Conservation (phyloP, 1,139 yeast species). For the Lizanozyma gosingica region DNA sequence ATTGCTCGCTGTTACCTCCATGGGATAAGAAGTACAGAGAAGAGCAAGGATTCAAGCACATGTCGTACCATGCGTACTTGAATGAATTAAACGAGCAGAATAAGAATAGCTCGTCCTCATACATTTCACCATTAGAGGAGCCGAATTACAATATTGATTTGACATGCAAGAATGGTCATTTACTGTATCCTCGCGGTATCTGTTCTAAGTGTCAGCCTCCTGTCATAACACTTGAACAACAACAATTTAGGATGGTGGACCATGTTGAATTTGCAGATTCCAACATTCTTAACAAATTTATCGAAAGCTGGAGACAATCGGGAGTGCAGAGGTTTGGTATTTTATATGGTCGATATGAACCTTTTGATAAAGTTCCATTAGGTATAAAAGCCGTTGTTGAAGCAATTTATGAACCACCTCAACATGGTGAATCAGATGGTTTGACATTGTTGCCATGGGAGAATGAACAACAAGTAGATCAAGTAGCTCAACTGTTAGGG, state of each 20-base stretch:
- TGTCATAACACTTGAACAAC: conserved; percentile 86
- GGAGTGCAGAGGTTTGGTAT: conserved; percentile 85
- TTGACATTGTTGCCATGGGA: conserved; percentile 58
- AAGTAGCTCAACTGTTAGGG: conserved; percentile 54
- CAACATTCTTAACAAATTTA: conserved; percentile 65
- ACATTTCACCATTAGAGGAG: conserved; percentile 72
- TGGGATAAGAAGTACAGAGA: conserved; percentile 77
- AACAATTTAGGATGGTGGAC: conserved; percentile 90
- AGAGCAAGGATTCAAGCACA: conserved; percentile 75
- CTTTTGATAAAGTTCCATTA: conserved; percentile 75
- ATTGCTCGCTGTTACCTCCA: conserved; percentile 92
- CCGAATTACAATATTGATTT: conserved; percentile 59
- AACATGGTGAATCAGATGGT: conserved; percentile 80
- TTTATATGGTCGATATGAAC: conserved; percentile 72
- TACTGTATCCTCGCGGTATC: conserved; percentile 89
- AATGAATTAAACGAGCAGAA: conserved; percentile 71
- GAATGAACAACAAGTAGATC: conserved; percentile 44
- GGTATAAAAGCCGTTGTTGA: conserved; percentile 94
- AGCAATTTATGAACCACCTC: conserved; percentile 91
- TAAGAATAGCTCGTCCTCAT: conserved; percentile 52
- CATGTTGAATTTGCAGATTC: conserved; percentile 86
- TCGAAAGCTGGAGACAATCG: conserved; percentile 84
- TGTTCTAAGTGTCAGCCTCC: conserved; percentile 98
- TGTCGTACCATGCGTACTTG: conserved; percentile 77
- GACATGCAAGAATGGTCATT: conserved; percentile 71